Base-by-base conservation (phyloP, 345 rosid genomes). In the Atalantia buxifolia region DNA sequence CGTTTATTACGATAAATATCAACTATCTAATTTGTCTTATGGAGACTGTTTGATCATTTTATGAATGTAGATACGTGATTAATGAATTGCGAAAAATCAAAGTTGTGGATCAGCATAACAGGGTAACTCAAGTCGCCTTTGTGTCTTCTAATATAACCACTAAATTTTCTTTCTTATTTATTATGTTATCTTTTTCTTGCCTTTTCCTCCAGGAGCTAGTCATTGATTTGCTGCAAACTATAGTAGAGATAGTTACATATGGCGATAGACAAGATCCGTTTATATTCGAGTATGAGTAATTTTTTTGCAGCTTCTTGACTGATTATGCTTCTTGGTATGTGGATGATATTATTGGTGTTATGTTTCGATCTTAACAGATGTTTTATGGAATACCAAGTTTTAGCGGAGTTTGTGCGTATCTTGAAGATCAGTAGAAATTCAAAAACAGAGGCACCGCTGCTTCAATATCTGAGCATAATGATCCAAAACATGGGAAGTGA, bases 401-500 rank as follows among this genome's bases (percentile, higher is more conserved):
- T 89, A 79, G 87, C 93, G 12, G 92, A 88, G 84, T 91, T 89
- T 86, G 87, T 88, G 48, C 85, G 90, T 67, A 40, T 87, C 36
- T 75, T 91, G 69, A 89, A 78, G 83, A 86, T 85, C 45, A 64
- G 88, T 78, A 70, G 63, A 69, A 87, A 80, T 76, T 84, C 95
- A 66, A 83, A 85, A 77, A 88, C 86, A 33, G 89, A 86, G 86
- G 91, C 90, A 35, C 88, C 89, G 1, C 79, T 88, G 67, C 91
- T 89, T 69, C 93, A 89, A 84, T 88, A 89, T 78, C 83, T 88
- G 60, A 91, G 95, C 78, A 87, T 90, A 84, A 86, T 90, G 93
- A 82, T 88, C 66, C 92, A 90, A 77, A 91, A 90, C 88, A 79
- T 90, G 75, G 83, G 87, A 48, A 88, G 80, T 67, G 95, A 91